A percentile compares a stretch with the other conserved stretches of the same genome.
Conservation (phyloP, 2,329 filamentous ascomycete species). For the Cercospora berteroae region DNA sequence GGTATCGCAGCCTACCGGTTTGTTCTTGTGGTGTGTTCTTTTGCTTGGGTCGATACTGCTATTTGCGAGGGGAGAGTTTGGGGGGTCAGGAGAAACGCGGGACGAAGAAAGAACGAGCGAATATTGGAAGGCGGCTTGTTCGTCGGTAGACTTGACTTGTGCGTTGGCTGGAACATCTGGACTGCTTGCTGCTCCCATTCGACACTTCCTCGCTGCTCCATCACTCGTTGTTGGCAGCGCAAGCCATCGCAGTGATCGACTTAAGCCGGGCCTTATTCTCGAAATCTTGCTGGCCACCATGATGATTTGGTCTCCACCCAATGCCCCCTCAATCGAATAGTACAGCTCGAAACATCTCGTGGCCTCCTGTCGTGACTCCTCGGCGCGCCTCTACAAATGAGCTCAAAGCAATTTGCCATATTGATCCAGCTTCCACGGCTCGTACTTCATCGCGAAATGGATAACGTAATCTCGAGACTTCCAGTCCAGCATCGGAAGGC, state of each 20-base stretch:
- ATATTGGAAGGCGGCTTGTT: slow-evolving; percentile 6
- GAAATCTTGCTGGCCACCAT: neutral
- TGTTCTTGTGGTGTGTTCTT: slow-evolving; percentile 17
- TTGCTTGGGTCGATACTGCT: slow-evolving; percentile 15
- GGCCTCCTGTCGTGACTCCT: neutral
- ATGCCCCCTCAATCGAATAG: neutral
- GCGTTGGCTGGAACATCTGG: neutral
- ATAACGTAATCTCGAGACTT: neutral
- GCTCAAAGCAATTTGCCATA: slow-evolving; percentile 1
- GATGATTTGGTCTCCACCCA: neutral
- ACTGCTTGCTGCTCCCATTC: neutral
- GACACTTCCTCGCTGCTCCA: neutral
- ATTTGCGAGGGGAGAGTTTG: neutral
- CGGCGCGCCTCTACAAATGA: neutral
- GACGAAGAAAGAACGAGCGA: slow-evolving; percentile 6
- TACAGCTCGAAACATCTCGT: neutral
- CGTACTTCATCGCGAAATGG: neutral
- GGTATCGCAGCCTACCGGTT: neutral
- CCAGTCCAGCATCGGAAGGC: slow-evolving; percentile 1
- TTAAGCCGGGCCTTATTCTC: neutral
- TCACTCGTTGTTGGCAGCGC: neutral
- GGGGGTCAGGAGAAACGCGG: neutral
- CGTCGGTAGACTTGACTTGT: neutral
- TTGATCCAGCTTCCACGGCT: neutral
- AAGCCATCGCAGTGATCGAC: neutral